Conservation (phyloP, 768 basidiomycete genomes). For the Leccinum variicolor region DNA sequence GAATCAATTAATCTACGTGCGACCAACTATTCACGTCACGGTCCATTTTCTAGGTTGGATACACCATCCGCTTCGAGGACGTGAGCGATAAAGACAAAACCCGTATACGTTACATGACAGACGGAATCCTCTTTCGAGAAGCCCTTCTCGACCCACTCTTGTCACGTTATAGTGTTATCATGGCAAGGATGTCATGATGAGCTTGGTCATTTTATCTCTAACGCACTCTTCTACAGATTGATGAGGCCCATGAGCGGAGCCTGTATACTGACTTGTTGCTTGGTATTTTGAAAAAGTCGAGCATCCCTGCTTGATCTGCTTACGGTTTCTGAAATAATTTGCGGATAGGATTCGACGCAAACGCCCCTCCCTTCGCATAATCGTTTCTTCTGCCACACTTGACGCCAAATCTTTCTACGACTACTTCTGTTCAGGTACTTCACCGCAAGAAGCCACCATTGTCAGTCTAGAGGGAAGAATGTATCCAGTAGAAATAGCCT, state of each 20-base stretch:
- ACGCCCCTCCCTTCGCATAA: conserved; percentile 82
- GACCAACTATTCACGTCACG: background rate
- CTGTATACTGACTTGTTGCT: conserved; percentile 94
- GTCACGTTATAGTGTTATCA: conserved; percentile 91
- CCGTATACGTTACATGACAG: conserved; percentile 93
- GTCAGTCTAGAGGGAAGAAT: conserved; percentile 91
- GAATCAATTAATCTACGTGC: background rate
- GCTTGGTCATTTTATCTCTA: background rate
- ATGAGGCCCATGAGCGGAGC: conserved; percentile 96
- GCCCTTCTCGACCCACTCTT: conserved; percentile 88
- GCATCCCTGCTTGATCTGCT: background rate
- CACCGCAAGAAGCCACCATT: conserved; percentile 72
- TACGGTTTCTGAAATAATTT: conserved; percentile 2
- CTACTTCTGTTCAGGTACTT: conserved; percentile 72
- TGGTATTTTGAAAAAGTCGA: conserved; percentile 89
- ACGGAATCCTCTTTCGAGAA: conserved; percentile 97
- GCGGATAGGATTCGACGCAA: conserved; percentile 79
- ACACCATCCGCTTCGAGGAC: conserved; percentile 96
- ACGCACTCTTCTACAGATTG: conserved; percentile 54
- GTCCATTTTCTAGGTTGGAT: conserved; percentile 73
- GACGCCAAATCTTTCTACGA: conserved; percentile 88
- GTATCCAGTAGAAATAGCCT: conserved; percentile 93
- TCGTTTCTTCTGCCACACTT: conserved; percentile 95
- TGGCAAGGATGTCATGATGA: conserved; percentile 51
- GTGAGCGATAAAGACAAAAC: conserved; percentile 82